phyloP scores from a whole-genome alignment of 352 stramenopile genomes.

The Phytopythium aichiense region DNA sequence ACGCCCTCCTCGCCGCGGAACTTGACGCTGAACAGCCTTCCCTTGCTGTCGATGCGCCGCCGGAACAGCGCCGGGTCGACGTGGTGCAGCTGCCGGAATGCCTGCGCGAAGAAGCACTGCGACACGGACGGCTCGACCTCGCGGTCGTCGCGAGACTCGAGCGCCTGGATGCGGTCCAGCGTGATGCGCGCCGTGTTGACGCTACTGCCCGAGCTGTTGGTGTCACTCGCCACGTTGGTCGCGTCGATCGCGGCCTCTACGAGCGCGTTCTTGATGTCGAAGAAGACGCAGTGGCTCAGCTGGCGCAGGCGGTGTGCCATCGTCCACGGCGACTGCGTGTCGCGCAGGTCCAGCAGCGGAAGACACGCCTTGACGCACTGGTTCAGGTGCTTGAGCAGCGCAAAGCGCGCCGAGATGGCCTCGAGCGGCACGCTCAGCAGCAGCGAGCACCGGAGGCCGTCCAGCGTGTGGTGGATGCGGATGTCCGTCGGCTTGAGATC shows the following conservation, averaged over 20 bases:
- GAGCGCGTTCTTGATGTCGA: slow-evolving; percentile 78
- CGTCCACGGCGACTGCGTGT: slow-evolving; percentile 67
- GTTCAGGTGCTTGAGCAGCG: slow-evolving; percentile 84
- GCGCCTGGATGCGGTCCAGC: slow-evolving; percentile 76
- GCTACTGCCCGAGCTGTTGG: slow-evolving; percentile 30
- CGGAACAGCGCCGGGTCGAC: slow-evolving; percentile 85
- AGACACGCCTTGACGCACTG: slow-evolving; percentile 62
- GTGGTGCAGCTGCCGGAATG: slow-evolving; percentile 87
- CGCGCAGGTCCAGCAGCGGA: slow-evolving; percentile 69
- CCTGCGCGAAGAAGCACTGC: slow-evolving; percentile 93
- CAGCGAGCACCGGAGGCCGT: slow-evolving; percentile 69
- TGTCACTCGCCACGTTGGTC: slow-evolving; percentile 53
- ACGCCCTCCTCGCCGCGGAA: slow-evolving; percentile 88
- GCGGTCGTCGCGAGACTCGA: slow-evolving; percentile 85
- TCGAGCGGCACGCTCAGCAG: slow-evolving; percentile 52
- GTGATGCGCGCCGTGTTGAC: slow-evolving; percentile 80
- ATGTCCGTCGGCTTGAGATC: slow-evolving; percentile 75
- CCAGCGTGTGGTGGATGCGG: slow-evolving; percentile 56
- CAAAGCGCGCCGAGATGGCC: slow-evolving; percentile 70
- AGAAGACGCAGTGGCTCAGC: slow-evolving; percentile 85
- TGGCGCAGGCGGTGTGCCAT: slow-evolving; percentile 64
- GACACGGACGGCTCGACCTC: slow-evolving; percentile 85
- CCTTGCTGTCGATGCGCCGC: slow-evolving; percentile 88
- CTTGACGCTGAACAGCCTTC: slow-evolving; percentile 85
- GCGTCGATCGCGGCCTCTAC: slow-evolving; percentile 81